Percentiles rank a stretch among this genome's conserved stretches.
Conservation (phyloP, 768 basidiomycete genomes). For the Pulveroboletus sp. region DNA sequence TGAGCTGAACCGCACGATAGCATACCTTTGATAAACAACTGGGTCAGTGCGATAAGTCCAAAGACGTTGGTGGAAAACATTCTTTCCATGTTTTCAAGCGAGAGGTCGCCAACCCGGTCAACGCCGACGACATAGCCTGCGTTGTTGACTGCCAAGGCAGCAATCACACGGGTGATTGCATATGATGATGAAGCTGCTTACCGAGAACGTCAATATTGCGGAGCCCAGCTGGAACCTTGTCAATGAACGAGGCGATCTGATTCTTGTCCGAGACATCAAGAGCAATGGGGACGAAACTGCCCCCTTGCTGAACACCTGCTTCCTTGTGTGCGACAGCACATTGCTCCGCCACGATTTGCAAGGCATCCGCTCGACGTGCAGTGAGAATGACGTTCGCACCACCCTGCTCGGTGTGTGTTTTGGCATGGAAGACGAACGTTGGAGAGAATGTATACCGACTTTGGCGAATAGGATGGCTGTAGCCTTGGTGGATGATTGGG, state of each 20-base stretch:
- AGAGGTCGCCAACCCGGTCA: slow-evolving; percentile 81
- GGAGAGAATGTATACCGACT: slow-evolving; percentile 35
- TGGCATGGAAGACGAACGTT: neutral
- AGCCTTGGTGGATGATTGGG: slow-evolving; percentile 45
- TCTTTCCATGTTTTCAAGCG: slow-evolving; percentile 70
- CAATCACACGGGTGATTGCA: neutral
- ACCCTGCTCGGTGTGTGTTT: slow-evolving; percentile 41
- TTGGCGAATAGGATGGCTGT: slow-evolving; percentile 88
- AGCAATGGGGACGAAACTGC: slow-evolving; percentile 66
- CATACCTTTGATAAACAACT: slow-evolving; percentile 60
- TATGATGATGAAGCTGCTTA: slow-evolving; percentile 31
- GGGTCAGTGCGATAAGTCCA: slow-evolving; percentile 80
- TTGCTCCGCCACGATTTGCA: slow-evolving; percentile 64
- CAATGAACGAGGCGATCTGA: slow-evolving; percentile 66
- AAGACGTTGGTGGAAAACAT: slow-evolving; percentile 84
- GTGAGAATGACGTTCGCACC: slow-evolving; percentile 86
- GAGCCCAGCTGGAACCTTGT: slow-evolving; percentile 66
- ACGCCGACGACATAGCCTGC: slow-evolving; percentile 90
- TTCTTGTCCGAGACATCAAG: slow-evolving; percentile 78
- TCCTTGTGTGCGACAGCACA: slow-evolving; percentile 69
- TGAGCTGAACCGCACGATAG: neutral
- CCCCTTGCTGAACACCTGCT: slow-evolving; percentile 70
- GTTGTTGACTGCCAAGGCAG: slow-evolving; percentile 49
- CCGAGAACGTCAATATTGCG: slow-evolving; percentile 80
- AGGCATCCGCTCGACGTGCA: slow-evolving; percentile 71